Base-by-base conservation (phyloP, 345 rosid species). In the Hypericum androsaemum region DNA sequence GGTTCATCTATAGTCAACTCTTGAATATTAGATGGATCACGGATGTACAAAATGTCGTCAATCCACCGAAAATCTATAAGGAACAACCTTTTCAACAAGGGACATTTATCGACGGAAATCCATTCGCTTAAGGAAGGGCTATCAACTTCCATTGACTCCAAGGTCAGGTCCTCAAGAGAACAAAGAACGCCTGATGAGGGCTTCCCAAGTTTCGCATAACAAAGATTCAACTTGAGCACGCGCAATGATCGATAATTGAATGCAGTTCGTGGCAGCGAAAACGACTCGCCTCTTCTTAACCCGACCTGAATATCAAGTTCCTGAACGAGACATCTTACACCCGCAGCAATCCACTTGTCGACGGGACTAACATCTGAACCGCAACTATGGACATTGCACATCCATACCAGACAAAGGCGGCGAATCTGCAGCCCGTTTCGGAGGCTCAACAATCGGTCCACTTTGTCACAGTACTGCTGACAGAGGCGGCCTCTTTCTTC, bases 161-260 rank as follows among this genome's bases (percentile, higher is more conserved):
- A 39, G 36, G 39, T 17, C 36, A 54, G 58, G 15, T 41, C 28
- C 38, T 54, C 58, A 7, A 42, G 49, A 42, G 49, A 55, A 12
- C 12, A 47, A 6, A 55, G 43, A n/a, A 35, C 32, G 2, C 35
- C 59, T 6, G 0, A 10, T 6, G n/a, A n/a, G n/a, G 58, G 58
- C 16, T 54, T 17, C 37, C 16, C 9, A 6, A 54, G 10, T 16
- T 12, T 3, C 7, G 3, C 7, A 43, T 15, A 38, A 16, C 42
- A 7, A 8, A 28, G 16, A 54, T 17, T 41, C 6, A 54, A 22
- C 7, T 53, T 40, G 7, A 41, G 46, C 37, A 41, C 46, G 7
- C 57, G 41, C 13, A 54, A 28, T 5, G 47, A 15, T 41, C 12
- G 22, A 41, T 37, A 54, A 32, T 7, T 22, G 7, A 17, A 41